Conservation (phyloP, 164 flowering plant genomes). For the Sedum album region DNA sequence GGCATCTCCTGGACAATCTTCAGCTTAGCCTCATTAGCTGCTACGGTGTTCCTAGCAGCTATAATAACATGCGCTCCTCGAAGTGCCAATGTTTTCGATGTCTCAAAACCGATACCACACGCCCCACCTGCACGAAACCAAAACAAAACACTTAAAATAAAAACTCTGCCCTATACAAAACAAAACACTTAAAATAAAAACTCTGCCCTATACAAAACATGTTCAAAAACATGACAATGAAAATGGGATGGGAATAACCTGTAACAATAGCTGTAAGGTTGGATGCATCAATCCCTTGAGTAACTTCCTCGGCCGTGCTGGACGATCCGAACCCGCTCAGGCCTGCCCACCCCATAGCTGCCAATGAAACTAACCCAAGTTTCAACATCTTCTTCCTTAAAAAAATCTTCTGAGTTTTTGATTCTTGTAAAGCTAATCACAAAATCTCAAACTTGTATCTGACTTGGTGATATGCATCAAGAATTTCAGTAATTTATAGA, state of each 20-base stretch:
- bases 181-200: too few relatives aligned
- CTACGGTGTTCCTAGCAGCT: slow-evolving; percentile 70
- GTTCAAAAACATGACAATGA: background rate
- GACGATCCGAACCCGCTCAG: slow-evolving; percentile 7
- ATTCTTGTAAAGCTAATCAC: slow-evolving; percentile 50
- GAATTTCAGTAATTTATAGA: background rate
- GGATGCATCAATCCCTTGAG: slow-evolving; percentile 6
- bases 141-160: background rate
- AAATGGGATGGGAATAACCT: background rate
- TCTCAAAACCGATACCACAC: slow-evolving; percentile 90
- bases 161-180: background rate
- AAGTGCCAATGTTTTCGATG: slow-evolving; percentile 71
- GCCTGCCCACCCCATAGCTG: slow-evolving; percentile 1
- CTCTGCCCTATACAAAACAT: background rate
- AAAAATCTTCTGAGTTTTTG: slow-evolving; percentile 38
- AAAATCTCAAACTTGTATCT: background rate
- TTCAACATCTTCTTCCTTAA: background rate
- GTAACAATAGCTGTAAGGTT: slow-evolving; percentile 7
- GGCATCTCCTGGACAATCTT: slow-evolving; percentile 37
- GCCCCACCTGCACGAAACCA: slow-evolving; percentile 61
- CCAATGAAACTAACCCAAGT: slow-evolving; percentile 1
- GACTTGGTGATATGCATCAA: background rate
- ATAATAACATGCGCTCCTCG: slow-evolving; percentile 77
- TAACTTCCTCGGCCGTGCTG: slow-evolving; percentile 6
- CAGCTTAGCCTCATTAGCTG: slow-evolving; percentile 66